Conservation (phyloP, 2,329 filamentous ascomycete species). For the Pseudogymnoascus sp. region DNA sequence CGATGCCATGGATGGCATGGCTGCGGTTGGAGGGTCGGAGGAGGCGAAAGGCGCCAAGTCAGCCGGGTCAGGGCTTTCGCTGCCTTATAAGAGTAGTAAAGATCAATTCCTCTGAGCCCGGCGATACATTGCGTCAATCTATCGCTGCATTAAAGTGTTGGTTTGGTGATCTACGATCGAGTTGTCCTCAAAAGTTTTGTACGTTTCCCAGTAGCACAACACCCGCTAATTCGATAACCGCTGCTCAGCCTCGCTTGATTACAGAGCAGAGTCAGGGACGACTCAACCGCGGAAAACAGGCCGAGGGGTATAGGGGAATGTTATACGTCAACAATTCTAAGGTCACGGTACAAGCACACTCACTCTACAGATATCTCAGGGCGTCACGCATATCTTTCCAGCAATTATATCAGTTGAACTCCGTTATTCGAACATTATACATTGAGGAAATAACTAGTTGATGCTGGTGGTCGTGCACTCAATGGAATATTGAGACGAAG, state of each 20-base stretch:
- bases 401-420: not conserved
- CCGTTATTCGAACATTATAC: conserved; percentile 11
- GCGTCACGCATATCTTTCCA: not conserved
- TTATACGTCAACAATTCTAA: not conserved
- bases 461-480: conserved; percentile 3
- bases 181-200: conserved; percentile 9
- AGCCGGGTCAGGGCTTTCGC: conserved; percentile 1
- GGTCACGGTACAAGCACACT: not conserved
- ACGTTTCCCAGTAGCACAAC: conserved; percentile 7
- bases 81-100: conserved; percentile 4
- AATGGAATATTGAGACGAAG: conserved; percentile 9
- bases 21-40: conserved; percentile 3
- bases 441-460: conserved; percentile 11
- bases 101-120: not conserved
- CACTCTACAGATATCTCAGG: not conserved
- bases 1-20: conserved; percentile 22
- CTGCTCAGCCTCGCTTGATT: not conserved
- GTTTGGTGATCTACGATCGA: not conserved
- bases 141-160: not conserved
- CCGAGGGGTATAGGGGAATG: not conserved
- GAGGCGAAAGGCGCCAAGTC: conserved; percentile 4
- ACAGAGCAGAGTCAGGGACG: not conserved
- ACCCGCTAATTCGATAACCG: not conserved
- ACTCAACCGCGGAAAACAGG: not conserved
- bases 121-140: conserved; percentile 6